Conservation (phyloP, 2,329 filamentous ascomycete species). For the Immersiporthe knoxdaviesiana region DNA sequence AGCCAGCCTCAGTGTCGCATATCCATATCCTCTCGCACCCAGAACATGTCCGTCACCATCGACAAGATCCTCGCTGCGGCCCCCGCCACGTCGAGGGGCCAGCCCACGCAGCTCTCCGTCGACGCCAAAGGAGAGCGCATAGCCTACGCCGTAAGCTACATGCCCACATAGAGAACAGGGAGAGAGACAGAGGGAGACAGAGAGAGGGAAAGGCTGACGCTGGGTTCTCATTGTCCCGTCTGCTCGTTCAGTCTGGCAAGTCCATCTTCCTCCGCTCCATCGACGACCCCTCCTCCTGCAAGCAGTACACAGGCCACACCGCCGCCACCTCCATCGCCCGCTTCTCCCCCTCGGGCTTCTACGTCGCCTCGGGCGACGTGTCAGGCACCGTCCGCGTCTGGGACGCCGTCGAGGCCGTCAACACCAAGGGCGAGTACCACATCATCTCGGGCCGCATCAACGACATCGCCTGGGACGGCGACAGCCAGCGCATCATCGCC, state of each 20-base stretch:
- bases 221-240: not conserved
- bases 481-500: conserved; percentile 93
- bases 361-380: conserved; percentile 88
- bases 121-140: conserved; percentile 90
- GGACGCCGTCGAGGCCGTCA: conserved; percentile 83
- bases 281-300: conserved; percentile 80
- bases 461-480: conserved; percentile 96
- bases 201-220: not conserved
- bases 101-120: conserved; percentile 84
- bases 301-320: conserved; percentile 92
- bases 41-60: conserved; percentile 57
- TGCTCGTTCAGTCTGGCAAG: conserved; percentile 74
- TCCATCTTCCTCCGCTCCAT: conserved; percentile 95
- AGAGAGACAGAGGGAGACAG: not conserved
- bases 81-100: conserved; percentile 81
- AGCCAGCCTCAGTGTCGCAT: not conserved
- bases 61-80: conserved; percentile 80
- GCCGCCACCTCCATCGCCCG: conserved; percentile 87
- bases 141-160: conserved; percentile 77
- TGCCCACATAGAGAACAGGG: not conserved
- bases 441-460: conserved; percentile 96
- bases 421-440: conserved; percentile 90
- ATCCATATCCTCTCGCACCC: not conserved
- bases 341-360: conserved; percentile 93
- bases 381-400: conserved; percentile 86